These are phyloP conservation scores for Oxyria digyna DNA, from an alignment of 148 eudicot species.

Conservation along the genomic window DNA sequence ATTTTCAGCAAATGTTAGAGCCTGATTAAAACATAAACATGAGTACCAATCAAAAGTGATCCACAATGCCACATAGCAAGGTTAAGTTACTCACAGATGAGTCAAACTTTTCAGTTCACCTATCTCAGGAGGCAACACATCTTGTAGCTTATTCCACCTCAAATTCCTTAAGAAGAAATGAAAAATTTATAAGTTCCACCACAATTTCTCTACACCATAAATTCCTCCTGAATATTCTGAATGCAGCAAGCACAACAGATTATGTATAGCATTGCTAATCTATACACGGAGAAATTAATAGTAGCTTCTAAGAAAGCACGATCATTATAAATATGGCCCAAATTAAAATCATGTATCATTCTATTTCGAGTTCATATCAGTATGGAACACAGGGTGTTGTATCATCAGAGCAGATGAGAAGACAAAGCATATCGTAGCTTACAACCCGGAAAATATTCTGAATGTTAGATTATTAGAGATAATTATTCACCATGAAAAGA, in stretches of 20 bases:
- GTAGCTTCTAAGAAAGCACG: background rate
- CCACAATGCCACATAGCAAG: background rate
- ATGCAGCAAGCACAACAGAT: background rate
- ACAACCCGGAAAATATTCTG: background rate
- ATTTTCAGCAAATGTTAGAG: slow-evolving; percentile 1
- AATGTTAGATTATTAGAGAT: background rate
- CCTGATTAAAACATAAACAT: background rate
- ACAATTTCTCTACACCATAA: background rate
- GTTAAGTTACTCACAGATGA: slow-evolving; percentile 62
- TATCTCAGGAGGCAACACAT: slow-evolving; percentile 81
- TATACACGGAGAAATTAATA: background rate
- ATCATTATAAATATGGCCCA: background rate
- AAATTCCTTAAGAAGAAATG: slow-evolving; percentile 46
- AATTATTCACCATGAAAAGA: background rate
- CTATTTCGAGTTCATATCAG: background rate
- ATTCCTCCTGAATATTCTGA: background rate
- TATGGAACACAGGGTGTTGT: background rate
- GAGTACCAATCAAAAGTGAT: too few relatives aligned
- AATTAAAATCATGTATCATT: background rate
- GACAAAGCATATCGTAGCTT: background rate
- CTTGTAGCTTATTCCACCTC: slow-evolving; percentile 98
- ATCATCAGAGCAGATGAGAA: background rate
- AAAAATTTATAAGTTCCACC: background rate
- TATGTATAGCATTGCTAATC: background rate
- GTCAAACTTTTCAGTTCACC: slow-evolving; percentile 91